These are phyloP conservation scores for Cardamine occulta DNA, from an alignment of 345 rosid genomes.

Conservation along the genomic window DNA sequence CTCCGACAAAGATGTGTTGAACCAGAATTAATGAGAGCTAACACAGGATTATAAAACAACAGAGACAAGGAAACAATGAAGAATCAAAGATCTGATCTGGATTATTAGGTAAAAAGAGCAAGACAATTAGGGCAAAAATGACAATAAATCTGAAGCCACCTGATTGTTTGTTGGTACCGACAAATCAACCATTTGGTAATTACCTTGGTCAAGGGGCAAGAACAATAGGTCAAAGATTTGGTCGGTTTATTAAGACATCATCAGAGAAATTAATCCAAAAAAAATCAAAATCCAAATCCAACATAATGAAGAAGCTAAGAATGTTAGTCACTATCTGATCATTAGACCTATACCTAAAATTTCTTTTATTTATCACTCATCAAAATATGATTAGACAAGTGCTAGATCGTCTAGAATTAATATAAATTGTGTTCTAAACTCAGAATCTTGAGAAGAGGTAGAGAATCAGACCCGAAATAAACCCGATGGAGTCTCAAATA, in stretches of 20 bases:
- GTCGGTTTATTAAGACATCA: conserved; percentile 1
- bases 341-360: not conserved
- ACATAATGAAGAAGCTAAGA: not conserved
- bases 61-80: not conserved
- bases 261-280: not conserved
- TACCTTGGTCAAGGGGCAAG: conserved; percentile 31
- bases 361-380: not conserved
- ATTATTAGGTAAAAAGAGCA: conserved; percentile 25
- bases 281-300: not conserved
- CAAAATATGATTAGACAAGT: not conserved
- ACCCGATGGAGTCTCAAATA: not conserved
- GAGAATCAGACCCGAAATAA: not conserved
- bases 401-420: not conserved
- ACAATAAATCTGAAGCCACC: conserved; percentile 15
- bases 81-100: conserved; percentile 17
- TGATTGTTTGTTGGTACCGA: conserved; percentile 32
- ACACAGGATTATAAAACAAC: not conserved
- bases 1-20: conserved; percentile 14
- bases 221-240: conserved; percentile 10
- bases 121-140: not conserved
- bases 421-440: not conserved
- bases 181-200: conserved; percentile 17
- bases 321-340: not conserved
- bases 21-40: not conserved
- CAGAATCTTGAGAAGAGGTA: not conserved